These are phyloP conservation scores for Paecilomyces variotii DNA, from an alignment of 2,329 filamentous ascomycete species.

Conservation along the genomic window DNA sequence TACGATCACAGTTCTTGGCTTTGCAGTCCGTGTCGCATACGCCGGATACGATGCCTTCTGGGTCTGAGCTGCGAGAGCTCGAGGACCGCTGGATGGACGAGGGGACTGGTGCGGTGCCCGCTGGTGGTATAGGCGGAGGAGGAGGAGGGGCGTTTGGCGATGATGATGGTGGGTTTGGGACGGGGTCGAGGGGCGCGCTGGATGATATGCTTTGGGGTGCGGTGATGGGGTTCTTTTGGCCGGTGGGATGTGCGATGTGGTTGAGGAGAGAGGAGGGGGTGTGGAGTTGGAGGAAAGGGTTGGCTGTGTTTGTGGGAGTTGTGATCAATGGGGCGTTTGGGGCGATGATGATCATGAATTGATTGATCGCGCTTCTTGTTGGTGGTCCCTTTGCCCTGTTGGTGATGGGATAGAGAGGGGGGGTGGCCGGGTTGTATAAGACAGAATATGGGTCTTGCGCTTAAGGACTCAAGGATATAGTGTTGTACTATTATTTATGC, in stretches of 20 bases:
- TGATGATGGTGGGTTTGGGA: slow-evolving; percentile 36
- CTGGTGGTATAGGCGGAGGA: slow-evolving; percentile 26
- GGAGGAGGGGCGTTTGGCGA: slow-evolving; percentile 30
- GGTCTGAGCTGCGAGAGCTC: slow-evolving; percentile 63
- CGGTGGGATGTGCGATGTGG: slow-evolving; percentile 78
- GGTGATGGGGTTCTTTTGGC: slow-evolving; percentile 91
- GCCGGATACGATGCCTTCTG: slow-evolving; percentile 79
- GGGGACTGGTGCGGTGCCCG: slow-evolving; percentile 39
- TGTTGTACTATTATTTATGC: background rate
- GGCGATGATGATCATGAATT: slow-evolving; percentile 52
- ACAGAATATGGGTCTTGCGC: slow-evolving; percentile 1
- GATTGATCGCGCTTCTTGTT: slow-evolving; percentile 3
- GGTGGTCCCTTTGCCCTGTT: background rate
- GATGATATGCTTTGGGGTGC: slow-evolving; percentile 86
- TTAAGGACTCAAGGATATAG: background rate
- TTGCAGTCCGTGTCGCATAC: slow-evolving; percentile 77
- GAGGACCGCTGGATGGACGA: slow-evolving; percentile 90
- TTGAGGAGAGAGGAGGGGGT: slow-evolving; percentile 78
- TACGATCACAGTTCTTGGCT: slow-evolving; percentile 81
- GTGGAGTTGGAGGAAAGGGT: slow-evolving; percentile 73
- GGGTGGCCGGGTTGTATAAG: background rate
- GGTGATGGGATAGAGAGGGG: background rate
- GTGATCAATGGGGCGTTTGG: slow-evolving; percentile 72
- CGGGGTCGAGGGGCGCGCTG: slow-evolving; percentile 47
- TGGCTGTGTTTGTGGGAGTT: slow-evolving; percentile 80